These are phyloP conservation scores for Xylariaceae sp. DNA, from an alignment of 2,329 filamentous ascomycete species.

Conservation along the genomic window DNA sequence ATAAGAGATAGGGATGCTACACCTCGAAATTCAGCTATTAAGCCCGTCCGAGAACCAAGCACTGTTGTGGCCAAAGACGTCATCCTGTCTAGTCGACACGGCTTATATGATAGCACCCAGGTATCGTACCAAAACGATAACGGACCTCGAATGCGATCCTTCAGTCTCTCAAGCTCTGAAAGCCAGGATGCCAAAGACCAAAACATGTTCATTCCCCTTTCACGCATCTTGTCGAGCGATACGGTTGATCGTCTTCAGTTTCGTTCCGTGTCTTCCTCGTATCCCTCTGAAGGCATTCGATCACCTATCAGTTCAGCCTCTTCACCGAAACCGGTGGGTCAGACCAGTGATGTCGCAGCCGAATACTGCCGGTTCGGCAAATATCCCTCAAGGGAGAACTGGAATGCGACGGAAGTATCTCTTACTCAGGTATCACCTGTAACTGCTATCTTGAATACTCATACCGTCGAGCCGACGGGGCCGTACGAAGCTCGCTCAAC, in stretches of 20 bases:
- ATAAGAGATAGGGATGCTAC: neutral
- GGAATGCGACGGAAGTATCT: too few relatives aligned
- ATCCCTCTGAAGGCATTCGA: conserved; percentile 20
- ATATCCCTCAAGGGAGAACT: too few relatives aligned
- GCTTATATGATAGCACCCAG: neutral
- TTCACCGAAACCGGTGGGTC: conserved; percentile 8
- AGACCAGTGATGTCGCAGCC: neutral
- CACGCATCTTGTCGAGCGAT: neutral
- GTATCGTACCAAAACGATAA: neutral
- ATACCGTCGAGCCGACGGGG: too few relatives aligned
- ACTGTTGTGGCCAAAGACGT: neutral
- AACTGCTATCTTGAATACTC: too few relatives aligned
- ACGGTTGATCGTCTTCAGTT: neutral
- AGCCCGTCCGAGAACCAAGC: neutral
- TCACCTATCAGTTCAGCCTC: conserved; percentile 3
- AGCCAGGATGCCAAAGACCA: neutral
- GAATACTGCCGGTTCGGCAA: conserved; percentile 11
- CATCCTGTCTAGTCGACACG: neutral
- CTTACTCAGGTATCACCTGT: too few relatives aligned
- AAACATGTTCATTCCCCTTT: neutral
- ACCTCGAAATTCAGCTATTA: neutral
- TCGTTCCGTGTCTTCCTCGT: conserved; percentile 16
- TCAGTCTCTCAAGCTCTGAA: conserved; percentile 7
- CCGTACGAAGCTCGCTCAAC: too few relatives aligned
- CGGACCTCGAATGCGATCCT: conserved; percentile 6